phyloP scores from a whole-genome alignment of 441 rosid genomes.

The Isatis lusitanica region DNA sequence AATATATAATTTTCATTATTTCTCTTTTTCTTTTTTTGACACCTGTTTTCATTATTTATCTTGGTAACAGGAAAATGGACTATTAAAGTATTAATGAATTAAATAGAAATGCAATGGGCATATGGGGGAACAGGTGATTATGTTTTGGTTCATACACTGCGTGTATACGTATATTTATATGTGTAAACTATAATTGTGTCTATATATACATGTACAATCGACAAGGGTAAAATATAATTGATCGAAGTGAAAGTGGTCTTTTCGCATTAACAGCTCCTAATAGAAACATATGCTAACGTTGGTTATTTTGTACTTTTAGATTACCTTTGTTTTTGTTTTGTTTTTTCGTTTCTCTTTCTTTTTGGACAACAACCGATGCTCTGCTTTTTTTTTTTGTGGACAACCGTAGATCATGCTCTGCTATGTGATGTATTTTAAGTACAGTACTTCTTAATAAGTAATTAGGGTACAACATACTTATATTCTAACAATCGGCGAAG shows the following conservation, averaged over 20 bases:
- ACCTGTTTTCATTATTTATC: background rate
- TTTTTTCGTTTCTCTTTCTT: background rate
- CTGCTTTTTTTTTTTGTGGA: too few species aligned
- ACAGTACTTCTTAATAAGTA: background rate
- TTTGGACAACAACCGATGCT: too few species aligned
- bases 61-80: slow-evolving; percentile 24
- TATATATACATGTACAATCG: background rate
- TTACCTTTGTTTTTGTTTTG: background rate
- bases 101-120: slow-evolving; percentile 24
- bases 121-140: slow-evolving; percentile 20
- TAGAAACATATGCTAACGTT: slow-evolving; percentile 33
- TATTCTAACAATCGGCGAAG: background rate
- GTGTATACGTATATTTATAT: background rate
- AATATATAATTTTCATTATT: background rate
- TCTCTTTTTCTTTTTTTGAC: background rate
- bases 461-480: background rate
- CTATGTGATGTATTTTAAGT: background rate
- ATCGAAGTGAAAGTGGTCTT: slow-evolving; percentile 38
- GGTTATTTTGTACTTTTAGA: slow-evolving; percentile 22
- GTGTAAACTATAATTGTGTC: background rate
- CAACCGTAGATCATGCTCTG: background rate
- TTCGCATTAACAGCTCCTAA: slow-evolving; percentile 21
- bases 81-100: slow-evolving; percentile 28
- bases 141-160: slow-evolving; percentile 2
- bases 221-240: slow-evolving; percentile 29